Base-by-base conservation (phyloP, 2,329 filamentous ascomycete genomes). In the Coniella vitis region DNA sequence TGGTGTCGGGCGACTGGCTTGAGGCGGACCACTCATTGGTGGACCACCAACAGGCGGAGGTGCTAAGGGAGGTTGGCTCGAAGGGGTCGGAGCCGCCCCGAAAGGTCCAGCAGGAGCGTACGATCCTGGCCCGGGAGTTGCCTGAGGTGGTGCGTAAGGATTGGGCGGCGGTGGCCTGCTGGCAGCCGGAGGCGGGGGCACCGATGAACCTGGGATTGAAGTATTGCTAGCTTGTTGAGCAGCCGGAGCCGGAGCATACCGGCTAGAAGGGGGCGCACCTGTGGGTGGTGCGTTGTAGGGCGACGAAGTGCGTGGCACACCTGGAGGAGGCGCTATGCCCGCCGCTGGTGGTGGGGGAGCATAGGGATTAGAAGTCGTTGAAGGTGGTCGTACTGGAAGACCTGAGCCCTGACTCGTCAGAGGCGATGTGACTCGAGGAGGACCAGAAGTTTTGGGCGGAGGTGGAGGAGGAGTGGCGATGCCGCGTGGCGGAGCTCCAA, bases 271-370 rank as follows among this genome's bases (percentile, higher is more conserved):
- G n/a, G 87, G 83, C 4, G 80, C 72, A 16, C 74, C 76, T 25
- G 83, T 71, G 7, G 87, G 87, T 47, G 90, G 86, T 34, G 86
- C 80, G 60, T 90, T 89, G 66, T 95, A 96, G 5, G 90, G 90
- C 21, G 90, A 95, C 4, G 85, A 77, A 22, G 85, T 89, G 55
- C 89, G 83, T 19, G 83, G 78, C 45, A 88, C 76, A 17, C 80
- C 77, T 37, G 82, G 74, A 38, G 78, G 78, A 39, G 45, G 25
- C 4, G 14, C 60, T 57, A 42, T 57, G 40, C 21, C 63, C 52
- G 36, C 59, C 54, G 52, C 59, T 10, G 75, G 68, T 7, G 74
- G 69, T 45, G 79, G 72, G 37, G 84, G 84, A 9, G 82, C 80
- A 57, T 90, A 88, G 3, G 76, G 70, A 64, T 79, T 79, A 42